Evolutionary conservation across 2,329 filamentous ascomycete genomes (phyloP), one percentile per base, ranked within the genome.

Genomic region (Teratosphaeriaceae sp.): DNA sequence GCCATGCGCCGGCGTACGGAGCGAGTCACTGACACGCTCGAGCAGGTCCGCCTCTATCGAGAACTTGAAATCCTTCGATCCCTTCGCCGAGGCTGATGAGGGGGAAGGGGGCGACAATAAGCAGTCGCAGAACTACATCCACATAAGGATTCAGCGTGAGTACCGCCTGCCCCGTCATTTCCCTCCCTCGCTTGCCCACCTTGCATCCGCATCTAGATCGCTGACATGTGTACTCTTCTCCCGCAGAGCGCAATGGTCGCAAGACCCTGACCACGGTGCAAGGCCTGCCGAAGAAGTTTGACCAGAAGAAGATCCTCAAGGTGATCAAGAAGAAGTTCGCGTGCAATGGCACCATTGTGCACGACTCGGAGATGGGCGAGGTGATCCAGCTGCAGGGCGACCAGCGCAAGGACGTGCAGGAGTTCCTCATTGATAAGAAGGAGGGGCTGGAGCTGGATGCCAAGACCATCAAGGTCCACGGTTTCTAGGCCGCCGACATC

Each of bases 21-120:
- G n/a, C n/a, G n/a, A n/a, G n/a, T n/a, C n/a, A n/a, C 31, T 38
- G 35, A 38, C 20, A 23, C 19, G 6, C 11, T 20, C 19, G n/a
- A 23, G 12, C 35, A 38, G 35, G 35, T 38, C 35, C 35, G 35
- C 35, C 35, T 38, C 35, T 24, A 92, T 92, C 85, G 85, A 92
- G 88, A 94, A 94, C 80, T 85, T 94, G 75, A 92, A 92, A 82
- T 82, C 84, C 78, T 88, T 88, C 82, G 92, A 98, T 84, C 92
- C 92, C 85, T 98, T 98, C 88, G 92, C 92, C 84, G 92, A 97
- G 87, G 92, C 89, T 82, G 92, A 96, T 87, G 90, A 95, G 84
- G 89, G 96, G 84, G 89, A 94, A 72, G 88, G 85, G 71, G 89
- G 88, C 78, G 86, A 94, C 75, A 92, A n/a, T n/a, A n/a, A 92